Conservation (phyloP, 495 filamentous ascomycete species). For the Neurospora africana region DNA sequence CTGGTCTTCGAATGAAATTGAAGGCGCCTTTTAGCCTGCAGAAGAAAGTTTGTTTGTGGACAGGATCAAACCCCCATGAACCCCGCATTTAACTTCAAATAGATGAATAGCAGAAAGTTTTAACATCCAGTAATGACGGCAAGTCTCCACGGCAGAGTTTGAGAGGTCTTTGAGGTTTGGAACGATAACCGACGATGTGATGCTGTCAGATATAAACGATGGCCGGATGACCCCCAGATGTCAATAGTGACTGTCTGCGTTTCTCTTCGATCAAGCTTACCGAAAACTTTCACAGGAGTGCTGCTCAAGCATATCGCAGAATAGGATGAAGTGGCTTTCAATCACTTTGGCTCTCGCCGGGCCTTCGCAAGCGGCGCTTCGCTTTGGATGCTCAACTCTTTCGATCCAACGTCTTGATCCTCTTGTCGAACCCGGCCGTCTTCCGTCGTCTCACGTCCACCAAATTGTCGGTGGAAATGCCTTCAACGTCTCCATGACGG, state of each 20-base stretch:
- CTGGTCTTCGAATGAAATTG: background rate
- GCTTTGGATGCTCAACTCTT: constrained; percentile 37
- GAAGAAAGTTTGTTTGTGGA: background rate
- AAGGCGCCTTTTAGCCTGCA: background rate
- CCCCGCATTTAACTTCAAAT: background rate
- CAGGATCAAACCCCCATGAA: background rate
- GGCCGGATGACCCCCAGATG: background rate
- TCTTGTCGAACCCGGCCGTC: constrained; percentile 30
- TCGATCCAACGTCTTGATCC: constrained; percentile 37
- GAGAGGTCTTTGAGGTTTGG: background rate
- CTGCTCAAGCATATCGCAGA: background rate
- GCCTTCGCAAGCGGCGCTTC: constrained; percentile 31
- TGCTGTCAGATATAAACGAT: background rate
- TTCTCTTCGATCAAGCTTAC: background rate
- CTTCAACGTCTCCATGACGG: constrained; percentile 38
- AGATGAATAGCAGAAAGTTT: background rate
- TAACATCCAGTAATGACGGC: background rate
- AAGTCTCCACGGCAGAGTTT: background rate
- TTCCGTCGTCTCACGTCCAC: constrained; percentile 36
- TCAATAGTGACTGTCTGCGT: background rate
- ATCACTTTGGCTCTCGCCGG: constrained; percentile 27
- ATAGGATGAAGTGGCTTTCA: constrained; percentile 35
- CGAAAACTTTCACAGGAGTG: background rate
- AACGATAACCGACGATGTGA: background rate
- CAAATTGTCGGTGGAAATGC: constrained; percentile 40